phyloP scores from a whole-genome alignment of 805 yeast species.

The baker's yeast (Saccharomyces cerevisiae) region DNA sequence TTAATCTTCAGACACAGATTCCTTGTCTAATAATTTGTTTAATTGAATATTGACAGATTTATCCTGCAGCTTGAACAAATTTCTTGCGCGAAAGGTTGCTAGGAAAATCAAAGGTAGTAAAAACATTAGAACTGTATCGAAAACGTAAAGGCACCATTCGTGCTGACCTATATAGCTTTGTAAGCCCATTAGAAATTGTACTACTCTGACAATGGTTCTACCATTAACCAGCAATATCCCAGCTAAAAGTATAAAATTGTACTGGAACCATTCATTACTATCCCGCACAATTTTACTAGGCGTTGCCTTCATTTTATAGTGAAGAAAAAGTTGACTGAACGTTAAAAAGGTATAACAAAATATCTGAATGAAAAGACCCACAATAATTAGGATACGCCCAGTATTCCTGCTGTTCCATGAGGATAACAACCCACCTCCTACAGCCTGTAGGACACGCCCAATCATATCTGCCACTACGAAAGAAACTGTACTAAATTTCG shows the following conservation, averaged over 20 bases:
- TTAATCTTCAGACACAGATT: neutral
- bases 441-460: neutral
- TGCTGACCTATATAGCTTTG: neutral
- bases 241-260: neutral
- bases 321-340: neutral
- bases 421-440: neutral
- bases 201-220: neutral
- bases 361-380: neutral
- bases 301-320: neutral
- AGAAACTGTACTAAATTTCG: neutral
- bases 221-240: neutral
- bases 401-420: neutral
- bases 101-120: neutral
- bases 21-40: neutral
- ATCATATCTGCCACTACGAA: neutral
- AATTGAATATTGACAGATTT: neutral
- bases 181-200: neutral
- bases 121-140: neutral
- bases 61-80: neutral
- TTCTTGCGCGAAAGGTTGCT: neutral
- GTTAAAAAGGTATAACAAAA: neutral
- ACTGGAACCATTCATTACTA: neutral
- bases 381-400: neutral
- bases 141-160: conserved; percentile 1
- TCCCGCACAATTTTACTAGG: neutral